Base-by-base conservation (phyloP, 352 stramenopile species). In the Phytophthora capsici region DNA sequence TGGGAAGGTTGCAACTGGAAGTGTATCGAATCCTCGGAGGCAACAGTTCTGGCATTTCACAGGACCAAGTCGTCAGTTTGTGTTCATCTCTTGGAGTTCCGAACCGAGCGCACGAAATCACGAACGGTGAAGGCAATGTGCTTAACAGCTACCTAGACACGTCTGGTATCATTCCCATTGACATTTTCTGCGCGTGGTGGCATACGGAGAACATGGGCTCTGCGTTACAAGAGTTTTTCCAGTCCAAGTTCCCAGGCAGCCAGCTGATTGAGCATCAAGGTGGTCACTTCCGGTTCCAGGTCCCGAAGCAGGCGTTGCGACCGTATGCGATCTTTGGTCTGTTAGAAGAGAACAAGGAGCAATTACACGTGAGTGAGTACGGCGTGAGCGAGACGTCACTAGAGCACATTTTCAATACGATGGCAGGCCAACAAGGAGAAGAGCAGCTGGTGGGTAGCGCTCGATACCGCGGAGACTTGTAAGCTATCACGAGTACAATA, bases 361-460 rank as follows among this genome's bases (percentile, higher is more conserved):
- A 69, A 20, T 67, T 96, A 9, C 51, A 70, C 1, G 81, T 98
- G 38, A 77, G 82, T 20, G 88, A 96, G 66, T 98, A 98, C 66
- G 88, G 81, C 34, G 79, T 98, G 49, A 94, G 84, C 44, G 89
- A 97, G 56, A 93, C 89, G 25, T 96, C 90, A 22, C 76, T 98
- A 19, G 93, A 98, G 69, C 82, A 96, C 62, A 95, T 98, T 58
- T 98, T 98, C 82, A 98, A 97, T 69, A 77, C 78, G 63, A 96
- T 98, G 80, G 93, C 91, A 2, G 74, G 72, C 8, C 71, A 94
- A 47, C 87, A 97, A 70, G 75, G 79, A 32, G 77, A 87, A 50
- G 80, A 88, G 51, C 71, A 62, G 3, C 37, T 84, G 41, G 64
- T 76, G 22, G 73, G 62, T n/a, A 83, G 82, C 45, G 71, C 51